Percentiles rank a stretch among this genome's conserved stretches.
Conservation (phyloP, 1,284 basidiomycete species). For the Moesziomyces parantarcticus region DNA sequence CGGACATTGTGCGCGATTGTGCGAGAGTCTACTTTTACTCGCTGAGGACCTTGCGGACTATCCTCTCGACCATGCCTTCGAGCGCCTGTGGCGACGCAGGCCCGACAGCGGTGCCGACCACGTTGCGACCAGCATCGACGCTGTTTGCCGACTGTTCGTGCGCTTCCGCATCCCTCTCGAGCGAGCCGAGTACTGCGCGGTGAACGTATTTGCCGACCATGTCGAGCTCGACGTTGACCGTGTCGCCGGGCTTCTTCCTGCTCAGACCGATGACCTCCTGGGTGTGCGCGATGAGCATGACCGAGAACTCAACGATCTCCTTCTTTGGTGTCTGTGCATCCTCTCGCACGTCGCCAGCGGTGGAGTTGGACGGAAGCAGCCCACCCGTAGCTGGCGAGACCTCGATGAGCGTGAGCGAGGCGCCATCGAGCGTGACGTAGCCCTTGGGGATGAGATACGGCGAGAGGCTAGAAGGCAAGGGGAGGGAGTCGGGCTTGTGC, state of each 20-base stretch:
- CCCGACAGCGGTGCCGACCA: slow-evolving; percentile 22
- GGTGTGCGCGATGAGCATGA: slow-evolving; percentile 67
- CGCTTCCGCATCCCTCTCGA: slow-evolving; percentile 43
- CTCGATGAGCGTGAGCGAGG: slow-evolving; percentile 88
- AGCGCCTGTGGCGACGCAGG: slow-evolving; percentile 40
- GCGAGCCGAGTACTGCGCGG: slow-evolving; percentile 55
- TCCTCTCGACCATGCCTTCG: slow-evolving; percentile 51
- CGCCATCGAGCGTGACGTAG: slow-evolving; percentile 93
- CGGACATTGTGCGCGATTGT: too few species aligned
- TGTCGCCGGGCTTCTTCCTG: slow-evolving; percentile 61
- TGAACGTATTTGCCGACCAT: slow-evolving; percentile 67
- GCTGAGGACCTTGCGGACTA: slow-evolving; percentile 45
- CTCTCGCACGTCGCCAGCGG: slow-evolving; percentile 41
- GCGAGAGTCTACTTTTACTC: slow-evolving; percentile 26
- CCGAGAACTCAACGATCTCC: slow-evolving; percentile 64
- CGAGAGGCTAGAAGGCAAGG: slow-evolving; percentile 77
- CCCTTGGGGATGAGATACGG: slow-evolving; percentile 95
- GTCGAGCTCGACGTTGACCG: slow-evolving; percentile 66
- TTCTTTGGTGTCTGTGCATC: slow-evolving; percentile 36
- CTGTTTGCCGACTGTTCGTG: slow-evolving; percentile 20
- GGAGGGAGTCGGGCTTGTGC: slow-evolving; percentile 68
- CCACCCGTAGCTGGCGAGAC: slow-evolving; percentile 71
- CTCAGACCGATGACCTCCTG: slow-evolving; percentile 65
- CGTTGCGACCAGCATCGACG: slow-evolving; percentile 33
- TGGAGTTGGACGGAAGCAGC: slow-evolving; percentile 47